Base-by-base conservation (phyloP, 1,284 basidiomycete genomes). In the Sanghuangporus weigelae region DNA sequence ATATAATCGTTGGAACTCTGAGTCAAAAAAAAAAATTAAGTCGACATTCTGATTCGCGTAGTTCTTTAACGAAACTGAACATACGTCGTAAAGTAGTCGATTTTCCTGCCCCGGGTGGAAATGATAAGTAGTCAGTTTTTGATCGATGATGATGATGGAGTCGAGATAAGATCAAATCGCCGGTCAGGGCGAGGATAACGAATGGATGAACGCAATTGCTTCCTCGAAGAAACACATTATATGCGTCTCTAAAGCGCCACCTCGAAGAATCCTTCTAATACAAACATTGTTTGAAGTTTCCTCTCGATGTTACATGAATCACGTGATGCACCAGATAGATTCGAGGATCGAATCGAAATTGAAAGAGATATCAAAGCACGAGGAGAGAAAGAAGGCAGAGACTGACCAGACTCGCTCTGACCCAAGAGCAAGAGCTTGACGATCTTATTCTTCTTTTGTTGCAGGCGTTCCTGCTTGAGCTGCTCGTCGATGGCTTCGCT, bases 1-100 rank as follows among this genome's bases (percentile, higher is more conserved):
- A 69, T 88, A 88, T 0, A 82, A 79, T 8, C 88, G 72, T 70
- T 88, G 85, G 67, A 89, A 89, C 70, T 90, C 87, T 87, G 65
- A 14, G 8, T 7, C 3, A 51, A 51, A 51, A 10, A 23, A 35
- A 26, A 26, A 1, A 3, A 23, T 2, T 51, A 6, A n/a, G 11
- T 23, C 3, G 19, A 26, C 50, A 11, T 23, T 23, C 6, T 51
- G 7, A 16, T 12, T 23, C 10, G 42, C 23, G 49, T 11, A 40
- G 60, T 11, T 21, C 21, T 44, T 39, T 19, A 53, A 55, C 16
- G 23, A 48, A 55, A 40, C 7, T 39, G 19, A n/a, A 62, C 65
- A 19, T 39, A 64, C 65, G 65, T 51, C 65, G 62, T 26, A 64
- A 40, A 31, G 62, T 59, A 6, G 62, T 59, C 16, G 57, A 59